Percentiles rank a stretch among this genome's conserved stretches.
These are phyloP conservation scores for Aspergillus tanneri DNA, from an alignment of 2,329 filamentous ascomycete species.

Conservation along the genomic window DNA sequence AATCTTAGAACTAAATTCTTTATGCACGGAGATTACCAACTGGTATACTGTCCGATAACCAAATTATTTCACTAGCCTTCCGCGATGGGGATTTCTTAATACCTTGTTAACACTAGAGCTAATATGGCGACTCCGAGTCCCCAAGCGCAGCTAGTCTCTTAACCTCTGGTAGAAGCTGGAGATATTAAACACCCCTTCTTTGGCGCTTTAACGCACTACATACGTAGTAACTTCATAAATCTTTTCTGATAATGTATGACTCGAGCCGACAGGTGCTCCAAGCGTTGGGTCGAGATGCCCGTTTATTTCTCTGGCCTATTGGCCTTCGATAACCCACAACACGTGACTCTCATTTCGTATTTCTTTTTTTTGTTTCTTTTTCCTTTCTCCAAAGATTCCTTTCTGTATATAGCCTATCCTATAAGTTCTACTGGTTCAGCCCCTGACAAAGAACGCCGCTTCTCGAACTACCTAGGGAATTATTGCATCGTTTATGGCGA, in stretches of 20 bases:
- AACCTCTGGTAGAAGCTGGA: constrained; percentile 24
- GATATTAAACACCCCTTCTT: constrained; percentile 27
- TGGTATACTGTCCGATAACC: constrained; percentile 28
- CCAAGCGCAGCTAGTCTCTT: constrained; percentile 19
- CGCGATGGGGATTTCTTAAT: constrained; percentile 25
- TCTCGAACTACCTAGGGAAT: no score
- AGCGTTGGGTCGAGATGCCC: constrained; percentile 26
- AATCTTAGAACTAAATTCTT: constrained; percentile 29
- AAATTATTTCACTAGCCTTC: constrained; percentile 29
- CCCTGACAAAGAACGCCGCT: no score
- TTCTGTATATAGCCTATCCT: no score
- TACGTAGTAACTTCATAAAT: constrained; percentile 24
- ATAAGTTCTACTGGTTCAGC: no score
- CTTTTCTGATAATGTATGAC: constrained; percentile 28
- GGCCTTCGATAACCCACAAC: no score
- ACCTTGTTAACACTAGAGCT: constrained; percentile 24
- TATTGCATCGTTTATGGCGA: no score
- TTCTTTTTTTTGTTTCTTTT: no score
- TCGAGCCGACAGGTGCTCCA: constrained; percentile 22
- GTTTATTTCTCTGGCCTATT: no score
- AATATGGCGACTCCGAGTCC: constrained; percentile 26
- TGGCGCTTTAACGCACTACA: constrained; percentile 20
- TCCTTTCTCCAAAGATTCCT: no score
- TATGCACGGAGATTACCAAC: constrained; percentile 28
- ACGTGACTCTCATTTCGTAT: no score